Base-by-base conservation (phyloP, 306 rosid genomes). In the Potentilla sterilis region DNA sequence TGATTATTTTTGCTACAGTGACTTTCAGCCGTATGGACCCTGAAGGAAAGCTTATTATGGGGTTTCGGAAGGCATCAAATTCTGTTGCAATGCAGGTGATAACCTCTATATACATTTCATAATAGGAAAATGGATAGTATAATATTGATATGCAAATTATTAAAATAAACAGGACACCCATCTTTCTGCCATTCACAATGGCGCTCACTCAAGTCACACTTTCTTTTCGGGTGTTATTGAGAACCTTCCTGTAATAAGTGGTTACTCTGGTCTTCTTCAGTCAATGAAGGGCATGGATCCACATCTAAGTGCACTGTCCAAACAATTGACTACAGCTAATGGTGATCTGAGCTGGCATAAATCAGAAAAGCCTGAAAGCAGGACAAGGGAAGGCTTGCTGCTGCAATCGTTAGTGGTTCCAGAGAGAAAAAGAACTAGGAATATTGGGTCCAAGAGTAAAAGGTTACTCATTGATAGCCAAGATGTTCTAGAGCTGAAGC, bases 11-110 rank as follows among this genome's bases (percentile, higher is more conserved):
- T 81, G 71, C 41, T 63, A 71, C 93, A 95, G 99, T 95, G 81
- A 95, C 97, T 69, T 95, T 95, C 74, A 95, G 99, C 80, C 99
- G 99, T 32, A 95, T 92, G 97, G 99, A 95, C 61, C 99, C 99
- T 74, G 97, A 92, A 84, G 97, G 97, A 66, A 95, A 95, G 82
- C 99, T 95, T 76, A 90, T 95, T 74, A 95, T 95, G 97, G 99
- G 99, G 69, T 95, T 89, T 57, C 91, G 99, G 34, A 95, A 90
- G 86, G 99, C 97, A 71, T 83, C 92, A 51, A 90, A 74, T 83
- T 85, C 97, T 77, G 78, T 82, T 77, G 81, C 85, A 72, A 78
- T 81, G 74, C 99, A 95, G 99, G 99, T 92, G 89, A 83, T 78
- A 76, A 64, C 44, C 78, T 70, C 71, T 83, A 14, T 74, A 78